Base-by-base conservation (phyloP, 441 rosid genomes). In the Jatropha multifida region DNA sequence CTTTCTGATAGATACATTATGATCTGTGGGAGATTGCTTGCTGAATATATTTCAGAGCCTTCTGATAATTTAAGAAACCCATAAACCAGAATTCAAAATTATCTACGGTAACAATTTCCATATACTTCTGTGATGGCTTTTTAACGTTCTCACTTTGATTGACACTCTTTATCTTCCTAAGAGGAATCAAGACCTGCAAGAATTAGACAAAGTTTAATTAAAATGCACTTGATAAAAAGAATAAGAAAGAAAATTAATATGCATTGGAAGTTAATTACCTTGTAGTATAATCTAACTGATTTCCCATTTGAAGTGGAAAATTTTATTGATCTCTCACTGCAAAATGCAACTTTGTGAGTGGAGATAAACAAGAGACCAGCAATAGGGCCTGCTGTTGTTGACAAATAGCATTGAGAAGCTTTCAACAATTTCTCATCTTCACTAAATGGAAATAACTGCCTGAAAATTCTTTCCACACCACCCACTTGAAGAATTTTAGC, bases 21-120 rank as follows among this genome's bases (percentile, higher is more conserved):
- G 37, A 48, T 7, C 20, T 69, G 67, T 72, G 79, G 65, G 86
- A 73, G 52, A 83, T 76, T 40, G 89, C 87, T 55, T 77, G 89
- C 74, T 82, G 81, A 74, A 92, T 88, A 59, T 74, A 80, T 55
- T 85, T 84, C 72, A 86, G 82, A 71, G 91, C 88, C 77, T 87
- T 92, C 61, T 84, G 85, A 77, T 87, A 83, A 80, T 85, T 90
- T 54, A 87, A 61, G 86, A 94, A 92, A 2, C 95, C 98, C 98
- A 92, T 88, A 73, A 94, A 90, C 98, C 98, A 91, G 88, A 94
- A 94, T 68, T 92, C 93, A 17, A 88, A 90, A 55, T 75, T 58
- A 75, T 94, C 98, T 3, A 86, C 85, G 0, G 94, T 89, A 0
- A 86, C 88, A 37, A 89, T 82, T 81, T 92, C 87, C 59, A 88